Conservation (phyloP, 495 filamentous ascomycete genomes). For the Penicillium angulare region DNA sequence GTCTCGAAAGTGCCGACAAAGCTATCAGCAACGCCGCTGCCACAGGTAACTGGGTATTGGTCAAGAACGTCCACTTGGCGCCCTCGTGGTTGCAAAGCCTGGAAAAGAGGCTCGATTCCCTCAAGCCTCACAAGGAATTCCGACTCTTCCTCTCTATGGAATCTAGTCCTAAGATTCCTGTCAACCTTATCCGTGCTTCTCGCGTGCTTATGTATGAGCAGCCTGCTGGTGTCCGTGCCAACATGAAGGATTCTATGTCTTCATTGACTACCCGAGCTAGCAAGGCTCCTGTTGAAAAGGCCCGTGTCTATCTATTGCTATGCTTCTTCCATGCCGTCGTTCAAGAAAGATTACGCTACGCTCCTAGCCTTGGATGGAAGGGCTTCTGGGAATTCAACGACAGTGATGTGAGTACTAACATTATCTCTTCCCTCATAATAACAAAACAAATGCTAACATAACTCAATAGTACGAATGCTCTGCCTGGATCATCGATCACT, state of each 20-base stretch:
- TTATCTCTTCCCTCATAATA: background rate
- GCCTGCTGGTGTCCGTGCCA: slow-evolving; percentile 91
- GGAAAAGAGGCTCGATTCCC: slow-evolving; percentile 91
- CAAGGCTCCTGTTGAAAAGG: slow-evolving; percentile 86
- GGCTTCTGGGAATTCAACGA: slow-evolving; percentile 99
- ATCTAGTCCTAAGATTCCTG: slow-evolving; percentile 92
- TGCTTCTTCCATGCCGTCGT: slow-evolving; percentile 96
- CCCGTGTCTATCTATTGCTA: slow-evolving; percentile 85
- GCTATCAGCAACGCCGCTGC: slow-evolving; percentile 91
- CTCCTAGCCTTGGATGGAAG: slow-evolving; percentile 94
- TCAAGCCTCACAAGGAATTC: slow-evolving; percentile 94
- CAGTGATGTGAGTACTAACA: slow-evolving; percentile 80
- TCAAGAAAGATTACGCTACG: slow-evolving; percentile 93
- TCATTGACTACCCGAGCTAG: slow-evolving; percentile 72
- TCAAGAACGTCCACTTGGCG: slow-evolving; percentile 99
- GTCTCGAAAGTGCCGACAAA: slow-evolving; percentile 87
- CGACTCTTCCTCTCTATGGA: slow-evolving; percentile 98
- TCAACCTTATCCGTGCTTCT: slow-evolving; percentile 90
- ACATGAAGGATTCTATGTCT: slow-evolving; percentile 97
- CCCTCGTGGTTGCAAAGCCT: slow-evolving; percentile 94
- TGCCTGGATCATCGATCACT: slow-evolving; percentile 91
- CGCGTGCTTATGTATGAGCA: slow-evolving; percentile 98
- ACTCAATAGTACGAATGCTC: slow-evolving; percentile 85
- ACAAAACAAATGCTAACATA: slow-evolving; percentile 21
- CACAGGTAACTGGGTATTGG: slow-evolving; percentile 89